phyloP scores from a whole-genome alignment of 2,329 filamentous ascomycete genomes.

The Aspergillus pseudoviridinutans region DNA sequence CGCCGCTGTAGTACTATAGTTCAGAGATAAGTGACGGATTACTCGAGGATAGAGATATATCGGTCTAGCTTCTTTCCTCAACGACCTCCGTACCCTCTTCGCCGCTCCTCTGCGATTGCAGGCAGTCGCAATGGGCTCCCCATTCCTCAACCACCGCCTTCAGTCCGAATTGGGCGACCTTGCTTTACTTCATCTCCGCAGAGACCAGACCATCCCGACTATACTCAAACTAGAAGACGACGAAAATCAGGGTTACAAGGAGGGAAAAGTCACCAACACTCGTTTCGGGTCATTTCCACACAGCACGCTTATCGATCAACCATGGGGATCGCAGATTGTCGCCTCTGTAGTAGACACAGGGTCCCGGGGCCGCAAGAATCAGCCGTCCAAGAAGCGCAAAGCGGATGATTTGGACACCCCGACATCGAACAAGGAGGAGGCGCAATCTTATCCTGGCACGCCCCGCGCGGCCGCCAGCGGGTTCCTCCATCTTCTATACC shows the following conservation, averaged over 20 bases:
- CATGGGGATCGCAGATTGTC: constrained; percentile 88
- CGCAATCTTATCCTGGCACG: constrained; percentile 23
- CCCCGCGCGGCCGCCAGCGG: constrained; percentile 43
- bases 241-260: constrained; percentile 66
- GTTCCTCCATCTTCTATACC: constrained; percentile 47
- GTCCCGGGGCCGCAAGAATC: constrained; percentile 71
- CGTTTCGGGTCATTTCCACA: constrained; percentile 89
- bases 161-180: constrained; percentile 62
- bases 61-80: background rate
- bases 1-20: background rate
- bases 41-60: constrained; percentile 7
- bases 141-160: constrained; percentile 71
- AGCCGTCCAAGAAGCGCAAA: constrained; percentile 50
- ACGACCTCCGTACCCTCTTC: background rate
- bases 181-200: constrained; percentile 81
- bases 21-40: constrained; percentile 5
- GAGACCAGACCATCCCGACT: constrained; percentile 77
- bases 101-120: background rate
- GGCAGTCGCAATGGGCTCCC: constrained; percentile 51
- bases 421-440: constrained; percentile 18
- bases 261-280: constrained; percentile 81
- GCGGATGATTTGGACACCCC: constrained; percentile 39
- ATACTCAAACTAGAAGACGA: constrained; percentile 62
- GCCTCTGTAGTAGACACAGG: constrained; percentile 89
- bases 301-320: constrained; percentile 68